These are phyloP conservation scores for Cladosporium colombiae DNA, from an alignment of 2,329 filamentous ascomycete genomes.

Conservation along the genomic window DNA sequence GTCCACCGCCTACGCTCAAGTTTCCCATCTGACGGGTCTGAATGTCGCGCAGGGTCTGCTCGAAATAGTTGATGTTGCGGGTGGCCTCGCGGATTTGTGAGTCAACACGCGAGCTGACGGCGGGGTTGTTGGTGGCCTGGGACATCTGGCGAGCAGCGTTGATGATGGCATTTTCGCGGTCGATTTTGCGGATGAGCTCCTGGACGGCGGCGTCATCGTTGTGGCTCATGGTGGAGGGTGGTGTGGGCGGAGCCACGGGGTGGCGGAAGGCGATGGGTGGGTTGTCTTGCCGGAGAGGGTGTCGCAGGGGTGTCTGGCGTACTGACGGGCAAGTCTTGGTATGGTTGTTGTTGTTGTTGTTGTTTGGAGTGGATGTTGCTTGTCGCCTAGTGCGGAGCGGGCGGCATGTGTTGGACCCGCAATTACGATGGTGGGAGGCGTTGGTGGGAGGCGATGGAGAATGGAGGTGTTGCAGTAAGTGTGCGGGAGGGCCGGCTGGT, in stretches of 20 bases:
- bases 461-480: neutral
- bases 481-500: constrained; percentile 14
- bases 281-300: neutral
- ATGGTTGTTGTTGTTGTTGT: neutral
- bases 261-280: constrained; percentile 14
- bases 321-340: neutral
- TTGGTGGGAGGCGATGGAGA: constrained; percentile 7
- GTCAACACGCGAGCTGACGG: constrained; percentile 86
- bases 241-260: constrained; percentile 2
- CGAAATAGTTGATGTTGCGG: constrained; percentile 92
- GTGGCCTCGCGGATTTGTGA: constrained; percentile 91
- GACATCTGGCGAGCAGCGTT: constrained; percentile 93
- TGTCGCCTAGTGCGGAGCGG: constrained; percentile 19
- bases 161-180: constrained; percentile 94
- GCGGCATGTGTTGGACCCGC: constrained; percentile 19
- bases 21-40: constrained; percentile 75
- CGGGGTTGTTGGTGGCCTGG: constrained; percentile 90
- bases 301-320: neutral
- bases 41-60: constrained; percentile 85
- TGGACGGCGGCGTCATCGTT: constrained; percentile 65
- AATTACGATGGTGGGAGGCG: constrained; percentile 14
- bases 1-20: constrained; percentile 61
- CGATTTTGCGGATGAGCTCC: constrained; percentile 94
- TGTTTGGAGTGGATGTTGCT: constrained; percentile 13
- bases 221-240: constrained; percentile 52